phyloP scores from a whole-genome alignment of 768 basidiomycete species.

The Panaeolus cyanescens region DNA sequence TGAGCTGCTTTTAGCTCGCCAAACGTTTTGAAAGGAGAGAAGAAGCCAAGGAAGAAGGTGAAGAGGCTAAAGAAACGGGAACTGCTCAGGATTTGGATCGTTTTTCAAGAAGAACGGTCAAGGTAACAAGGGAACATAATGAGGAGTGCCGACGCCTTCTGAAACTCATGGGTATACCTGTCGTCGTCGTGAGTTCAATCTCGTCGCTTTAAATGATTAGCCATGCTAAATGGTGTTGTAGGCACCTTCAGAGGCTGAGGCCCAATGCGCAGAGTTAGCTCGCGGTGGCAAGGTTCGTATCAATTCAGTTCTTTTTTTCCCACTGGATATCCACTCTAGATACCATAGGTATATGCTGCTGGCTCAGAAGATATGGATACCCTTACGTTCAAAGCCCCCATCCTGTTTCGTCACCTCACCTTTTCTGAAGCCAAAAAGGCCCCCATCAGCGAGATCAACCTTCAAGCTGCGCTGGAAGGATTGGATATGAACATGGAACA shows the following conservation, averaged over 20 bases:
- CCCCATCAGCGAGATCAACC: conserved; percentile 91
- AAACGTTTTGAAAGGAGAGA: conserved; percentile 92
- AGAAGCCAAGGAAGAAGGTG: conserved; percentile 92
- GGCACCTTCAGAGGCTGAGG: conserved; percentile 99
- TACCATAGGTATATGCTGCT: conserved; percentile 84
- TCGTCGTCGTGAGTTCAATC: conserved; percentile 68
- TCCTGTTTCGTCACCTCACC: conserved; percentile 92
- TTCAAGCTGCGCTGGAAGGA: conserved; percentile 82
- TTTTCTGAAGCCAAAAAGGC: conserved; percentile 98
- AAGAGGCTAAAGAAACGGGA: conserved; percentile 95
- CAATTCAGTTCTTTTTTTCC: neutral
- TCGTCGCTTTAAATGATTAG: neutral
- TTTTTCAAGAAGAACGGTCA: conserved; percentile 87
- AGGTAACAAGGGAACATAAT: conserved; percentile 95
- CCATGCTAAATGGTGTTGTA: conserved; percentile 29
- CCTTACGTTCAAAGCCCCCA: conserved; percentile 90
- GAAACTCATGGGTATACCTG: conserved; percentile 95
- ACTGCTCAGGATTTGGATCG: conserved; percentile 93
- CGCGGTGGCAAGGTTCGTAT: conserved; percentile 80
- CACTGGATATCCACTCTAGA: neutral
- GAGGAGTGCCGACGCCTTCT: conserved; percentile 90
- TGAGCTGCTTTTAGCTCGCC: conserved; percentile 62
- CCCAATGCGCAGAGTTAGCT: conserved; percentile 98
- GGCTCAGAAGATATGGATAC: conserved; percentile 99
- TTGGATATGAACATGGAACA: conserved; percentile 92